A percentile compares a stretch with the other conserved stretches of the same genome.
Conservation (phyloP, 2,329 filamentous ascomycete species). For the Coleophoma cylindrospora region DNA sequence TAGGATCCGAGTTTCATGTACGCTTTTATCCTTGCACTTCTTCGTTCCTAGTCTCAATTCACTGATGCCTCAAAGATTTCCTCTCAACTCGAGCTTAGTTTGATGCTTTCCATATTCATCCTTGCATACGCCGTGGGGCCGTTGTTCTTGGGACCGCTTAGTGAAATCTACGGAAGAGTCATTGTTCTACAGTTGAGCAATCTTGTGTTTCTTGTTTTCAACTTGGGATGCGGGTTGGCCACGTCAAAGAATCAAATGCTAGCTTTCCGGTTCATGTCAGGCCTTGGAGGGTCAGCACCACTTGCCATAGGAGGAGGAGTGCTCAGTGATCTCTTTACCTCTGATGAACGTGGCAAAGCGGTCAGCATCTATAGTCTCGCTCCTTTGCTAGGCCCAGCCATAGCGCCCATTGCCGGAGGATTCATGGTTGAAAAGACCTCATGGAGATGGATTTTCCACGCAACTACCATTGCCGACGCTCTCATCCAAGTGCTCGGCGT, state of each 20-base stretch:
- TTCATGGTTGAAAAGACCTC: slow-evolving; percentile 40
- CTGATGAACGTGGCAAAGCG: slow-evolving; percentile 41
- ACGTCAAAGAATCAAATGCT: slow-evolving; percentile 38
- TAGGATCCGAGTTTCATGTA: slow-evolving; percentile 48
- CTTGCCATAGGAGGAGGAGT: slow-evolving; percentile 38
- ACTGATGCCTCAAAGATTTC: too few relatives aligned
- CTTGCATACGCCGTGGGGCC: slow-evolving; percentile 41
- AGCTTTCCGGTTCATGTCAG: slow-evolving; percentile 39
- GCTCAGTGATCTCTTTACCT: slow-evolving; percentile 40
- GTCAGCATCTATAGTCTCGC: slow-evolving; percentile 27
- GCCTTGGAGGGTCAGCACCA: slow-evolving; percentile 40
- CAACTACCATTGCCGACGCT: slow-evolving; percentile 38
- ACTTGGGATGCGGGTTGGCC: slow-evolving; percentile 44
- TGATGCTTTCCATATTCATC: slow-evolving; percentile 32
- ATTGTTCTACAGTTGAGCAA: slow-evolving; percentile 38
- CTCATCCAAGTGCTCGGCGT: slow-evolving; percentile 37
- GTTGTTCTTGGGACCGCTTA: slow-evolving; percentile 55
- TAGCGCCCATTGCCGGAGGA: slow-evolving; percentile 43
- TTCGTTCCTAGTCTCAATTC: too few relatives aligned
- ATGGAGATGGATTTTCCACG: slow-evolving; percentile 51
- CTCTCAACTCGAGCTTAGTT: too few relatives aligned
- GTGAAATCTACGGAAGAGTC: slow-evolving; percentile 43
- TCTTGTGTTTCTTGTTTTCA: slow-evolving; percentile 48
- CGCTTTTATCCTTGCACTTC: slow-evolving; percentile 19
- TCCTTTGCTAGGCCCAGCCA: slow-evolving; percentile 24